A percentile compares a stretch with the other conserved stretches of the same genome.
These are phyloP conservation scores for Prototheca stagnorum DNA, from an alignment of 163 green algal genomes.

Conservation along the genomic window DNA sequence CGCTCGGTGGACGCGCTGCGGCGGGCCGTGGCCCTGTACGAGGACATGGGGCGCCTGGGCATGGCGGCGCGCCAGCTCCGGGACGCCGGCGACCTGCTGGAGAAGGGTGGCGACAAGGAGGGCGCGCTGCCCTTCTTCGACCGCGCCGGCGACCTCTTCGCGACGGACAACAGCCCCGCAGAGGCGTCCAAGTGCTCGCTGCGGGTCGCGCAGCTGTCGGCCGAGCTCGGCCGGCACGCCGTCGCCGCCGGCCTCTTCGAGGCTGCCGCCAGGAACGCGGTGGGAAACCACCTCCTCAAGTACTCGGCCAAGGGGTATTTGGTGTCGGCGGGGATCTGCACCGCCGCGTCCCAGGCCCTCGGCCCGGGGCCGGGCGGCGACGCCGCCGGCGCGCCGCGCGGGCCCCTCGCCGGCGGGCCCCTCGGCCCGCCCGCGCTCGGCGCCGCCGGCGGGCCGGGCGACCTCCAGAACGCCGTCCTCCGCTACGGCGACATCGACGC, in stretches of 20 bases:
- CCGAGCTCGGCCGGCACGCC: constrained; percentile 48
- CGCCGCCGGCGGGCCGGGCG: too few relatives aligned
- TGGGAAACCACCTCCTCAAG: constrained; percentile 92
- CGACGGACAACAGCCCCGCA: constrained; percentile 53
- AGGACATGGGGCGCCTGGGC: constrained; percentile 79
- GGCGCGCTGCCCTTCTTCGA: constrained; percentile 56
- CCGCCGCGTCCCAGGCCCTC: constrained; percentile 1
- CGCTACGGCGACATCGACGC: constrained; percentile 74
- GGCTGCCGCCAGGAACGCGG: constrained; percentile 44
- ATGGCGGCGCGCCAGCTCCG: constrained; percentile 78
- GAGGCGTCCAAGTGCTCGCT: constrained; percentile 78
- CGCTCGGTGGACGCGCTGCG: constrained; percentile 26
- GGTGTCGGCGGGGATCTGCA: constrained; percentile 32
- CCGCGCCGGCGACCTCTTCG: constrained; percentile 82
- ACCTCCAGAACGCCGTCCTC: constrained; percentile 29
- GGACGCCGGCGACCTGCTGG: constrained; percentile 67
- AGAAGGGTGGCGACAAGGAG: constrained; percentile 60
- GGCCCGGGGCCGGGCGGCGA: too few relatives aligned
- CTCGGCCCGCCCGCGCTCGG: too few relatives aligned
- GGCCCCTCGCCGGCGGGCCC: too few relatives aligned
- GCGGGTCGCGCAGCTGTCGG: constrained; percentile 67
- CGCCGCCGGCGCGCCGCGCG: too few relatives aligned
- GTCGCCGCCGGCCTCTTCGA: constrained; percentile 67
- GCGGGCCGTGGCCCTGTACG: constrained; percentile 69
- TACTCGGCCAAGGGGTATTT: constrained; percentile 80